Evolutionary conservation across 2,329 filamentous ascomycete genomes (phyloP), one percentile per base, ranked within the genome.

Genomic region (Colletotrichum liaoningense): DNA sequence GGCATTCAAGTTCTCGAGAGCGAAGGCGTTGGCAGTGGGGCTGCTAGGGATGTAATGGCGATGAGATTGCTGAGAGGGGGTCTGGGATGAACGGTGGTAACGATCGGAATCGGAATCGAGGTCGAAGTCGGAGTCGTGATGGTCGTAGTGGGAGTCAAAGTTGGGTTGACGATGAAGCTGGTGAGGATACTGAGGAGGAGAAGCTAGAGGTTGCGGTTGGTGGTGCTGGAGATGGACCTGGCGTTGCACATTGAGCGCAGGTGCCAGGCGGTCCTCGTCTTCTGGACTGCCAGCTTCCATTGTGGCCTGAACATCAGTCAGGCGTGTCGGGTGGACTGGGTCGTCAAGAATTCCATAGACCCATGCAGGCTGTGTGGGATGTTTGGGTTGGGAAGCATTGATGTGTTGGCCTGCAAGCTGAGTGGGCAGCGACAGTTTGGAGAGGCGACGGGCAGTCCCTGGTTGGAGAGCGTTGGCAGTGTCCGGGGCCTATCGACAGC

Each of bases 231-330:
- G 81, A 73, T 77, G 76, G 46, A 35, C 46, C 72, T 79, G 79
- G 49, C 75, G 75, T 60, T 68, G 56, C 28, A 49, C 63, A 79
- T 75, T 74, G 78, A 81, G 76, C 78, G 58, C 69, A 67, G 72
- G 52, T 65, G 65, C 68, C 78, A 78, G 79, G 79, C 79, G 80
- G 79, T 82, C 82, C 79, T 84, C 83, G 79, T 85, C 83, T 80
- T 86, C 81, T 82, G 80, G 82, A 80, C 81, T 82, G 80, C 80
- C 83, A 79, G 80, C 81, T 82, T 88, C 86, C 86, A 88, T 89
- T 82, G 83, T 86, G 80, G 81, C 81, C 80, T 81, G 81, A 81
- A 81, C 84, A 85, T 85, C 80, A 79, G 83, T 84, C 82, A 83
- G 82, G 83, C 81, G 80, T 78, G 79, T 81, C 79, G 80, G 81